A percentile compares a stretch with the other conserved stretches of the same genome.
Evolutionary conservation across 257 asterid species (phyloP).

Genomic region (Mitragyna speciosa): DNA sequence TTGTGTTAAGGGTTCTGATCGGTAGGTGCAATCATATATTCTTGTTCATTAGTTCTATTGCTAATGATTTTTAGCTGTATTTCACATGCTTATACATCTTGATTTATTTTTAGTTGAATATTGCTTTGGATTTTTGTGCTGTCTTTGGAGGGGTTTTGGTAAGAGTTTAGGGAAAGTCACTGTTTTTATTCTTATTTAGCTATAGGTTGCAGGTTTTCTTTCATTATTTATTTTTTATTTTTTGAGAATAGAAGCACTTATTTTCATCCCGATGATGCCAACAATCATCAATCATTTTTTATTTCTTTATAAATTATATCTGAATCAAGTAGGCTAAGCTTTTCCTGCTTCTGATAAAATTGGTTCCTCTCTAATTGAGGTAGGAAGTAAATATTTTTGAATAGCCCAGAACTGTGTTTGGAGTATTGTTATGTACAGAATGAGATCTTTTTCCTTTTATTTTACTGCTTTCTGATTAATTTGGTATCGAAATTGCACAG

Average conservation of each 20-base stretch:
- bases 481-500: conserved; percentile 19
- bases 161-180: not conserved
- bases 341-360: not conserved
- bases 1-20: conserved; percentile 62
- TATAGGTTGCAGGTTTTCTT: too few species aligned
- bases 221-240: not conserved
- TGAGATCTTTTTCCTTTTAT: not conserved
- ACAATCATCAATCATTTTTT: not conserved
- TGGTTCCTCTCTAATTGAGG: not conserved
- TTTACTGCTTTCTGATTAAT: conserved; percentile 13
- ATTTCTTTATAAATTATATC: not conserved
- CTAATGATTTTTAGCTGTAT: conserved; percentile 3
- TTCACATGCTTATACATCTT: not conserved
- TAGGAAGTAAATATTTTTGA: not conserved
- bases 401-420: not conserved
- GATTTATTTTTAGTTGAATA: not conserved
- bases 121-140: not conserved
- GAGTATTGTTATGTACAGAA: not conserved
- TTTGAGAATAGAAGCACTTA: not conserved
- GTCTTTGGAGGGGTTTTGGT: not conserved
- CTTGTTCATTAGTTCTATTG: conserved; percentile 25
- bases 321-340: conserved; percentile 2
- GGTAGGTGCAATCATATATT: conserved; percentile 43
- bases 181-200: not conserved
- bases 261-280: not conserved